A percentile compares a stretch with the other conserved stretches of the same genome.
Evolutionary conservation across 2,329 filamentous ascomycete genomes (phyloP).

Genomic region (Talaromyces rugulosus): DNA sequence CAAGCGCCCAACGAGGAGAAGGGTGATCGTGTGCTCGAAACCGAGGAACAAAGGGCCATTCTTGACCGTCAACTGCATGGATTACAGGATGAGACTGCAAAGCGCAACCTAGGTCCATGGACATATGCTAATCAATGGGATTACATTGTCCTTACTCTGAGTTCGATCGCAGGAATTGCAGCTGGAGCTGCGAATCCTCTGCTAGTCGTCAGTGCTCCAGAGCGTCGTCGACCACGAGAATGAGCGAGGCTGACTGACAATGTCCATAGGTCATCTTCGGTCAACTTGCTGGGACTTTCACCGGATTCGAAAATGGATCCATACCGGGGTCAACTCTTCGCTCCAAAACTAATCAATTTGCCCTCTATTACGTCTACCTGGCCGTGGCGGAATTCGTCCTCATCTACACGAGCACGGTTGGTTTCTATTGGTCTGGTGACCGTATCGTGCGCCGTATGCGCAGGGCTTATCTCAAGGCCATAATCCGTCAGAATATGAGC

Average conservation of each 20-base stretch:
- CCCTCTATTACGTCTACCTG: constrained; percentile 47
- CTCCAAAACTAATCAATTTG: neutral
- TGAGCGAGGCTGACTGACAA: constrained; percentile 8
- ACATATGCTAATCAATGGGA: constrained; percentile 67
- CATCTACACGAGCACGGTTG: constrained; percentile 56
- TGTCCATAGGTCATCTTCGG: constrained; percentile 60
- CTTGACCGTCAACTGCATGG: neutral
- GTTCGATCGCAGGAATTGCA: constrained; percentile 61
- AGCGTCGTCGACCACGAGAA: neutral
- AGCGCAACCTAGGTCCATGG: constrained; percentile 51
- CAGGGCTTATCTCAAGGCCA: constrained; percentile 51
- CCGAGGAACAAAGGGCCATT: neutral
- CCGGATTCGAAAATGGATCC: constrained; percentile 53
- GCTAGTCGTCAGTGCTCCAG: constrained; percentile 60
- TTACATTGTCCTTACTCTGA: constrained; percentile 58
- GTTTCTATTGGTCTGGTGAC: constrained; percentile 55
- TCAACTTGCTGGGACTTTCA: constrained; percentile 67
- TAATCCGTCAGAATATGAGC: constrained; percentile 52
- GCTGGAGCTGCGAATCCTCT: constrained; percentile 73
- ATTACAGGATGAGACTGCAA: neutral
- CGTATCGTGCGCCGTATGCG: constrained; percentile 55
- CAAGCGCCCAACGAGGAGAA: neutral
- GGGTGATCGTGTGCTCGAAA: neutral
- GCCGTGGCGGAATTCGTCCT: constrained; percentile 53
- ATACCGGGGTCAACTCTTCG: constrained; percentile 9